Evolutionary conservation across 331 rosid genomes (phyloP), one percentile per base, ranked within the genome.

Genomic region (Malus hybrid): DNA sequence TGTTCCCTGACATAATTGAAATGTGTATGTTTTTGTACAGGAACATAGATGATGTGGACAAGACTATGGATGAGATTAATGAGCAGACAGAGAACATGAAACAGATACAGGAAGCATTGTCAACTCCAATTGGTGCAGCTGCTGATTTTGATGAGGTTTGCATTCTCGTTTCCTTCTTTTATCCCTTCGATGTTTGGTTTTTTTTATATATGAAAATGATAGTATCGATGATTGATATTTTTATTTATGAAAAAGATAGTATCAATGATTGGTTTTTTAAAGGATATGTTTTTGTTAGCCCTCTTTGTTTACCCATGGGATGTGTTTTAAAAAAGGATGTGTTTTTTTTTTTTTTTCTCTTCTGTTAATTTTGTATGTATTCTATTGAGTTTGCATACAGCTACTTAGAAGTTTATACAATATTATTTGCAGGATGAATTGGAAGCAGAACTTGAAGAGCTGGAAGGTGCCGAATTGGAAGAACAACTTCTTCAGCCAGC

Each of bases 11-110:
- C 16, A 18, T 46, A 50, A 59, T 22, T 29, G 60, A 18, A 48
- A 28, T 36, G 20, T 28, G 16, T 24, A 3, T 72, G 5, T 14
- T 27, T 36, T 18, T 76, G 75, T 67, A 50, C 88, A 94, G 99
- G 82, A 94, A 92, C 78, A 94, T 94, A 67, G 97, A 94, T 73
- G 97, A 94, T 39, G 99, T 94, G 36, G 99, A 94, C 86, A 89
- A 92, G 83, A 90, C 97, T 62, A 90, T 92, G 97, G 97, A 92
- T 80, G 97, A 92, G 87, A 94, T 94, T 66, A 94, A 94, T 78
- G 99, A 94, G 80, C 99, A 94, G 80, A 94, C 97, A 0, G 99
- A 94, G 84, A 94, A 92, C 80, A 94, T 94, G 99, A 94, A 94
- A 76, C 95, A 88, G 90, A 94, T 92, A 67, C 97, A 92, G 83